Conservation (phyloP, 441 rosid genomes). For the Sinapis alba region DNA sequence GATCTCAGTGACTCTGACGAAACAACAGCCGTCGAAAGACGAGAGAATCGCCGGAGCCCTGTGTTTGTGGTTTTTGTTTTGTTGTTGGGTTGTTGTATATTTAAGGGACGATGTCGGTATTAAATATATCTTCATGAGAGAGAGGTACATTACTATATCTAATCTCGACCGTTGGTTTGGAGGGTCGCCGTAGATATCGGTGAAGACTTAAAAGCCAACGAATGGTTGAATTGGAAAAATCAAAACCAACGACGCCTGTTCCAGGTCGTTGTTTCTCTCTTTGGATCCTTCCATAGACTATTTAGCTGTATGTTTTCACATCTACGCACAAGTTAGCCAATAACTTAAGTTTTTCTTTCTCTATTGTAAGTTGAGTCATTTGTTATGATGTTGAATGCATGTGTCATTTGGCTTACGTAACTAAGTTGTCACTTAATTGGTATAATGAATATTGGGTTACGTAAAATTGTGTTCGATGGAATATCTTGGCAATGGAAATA, state of each 20-base stretch:
- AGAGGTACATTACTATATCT: background rate
- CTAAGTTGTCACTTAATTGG: background rate
- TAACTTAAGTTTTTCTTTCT: background rate
- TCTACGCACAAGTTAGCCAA: background rate
- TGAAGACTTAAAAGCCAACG: constrained; percentile 16
- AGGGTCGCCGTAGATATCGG: constrained; percentile 28
- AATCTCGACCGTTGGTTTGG: constrained; percentile 33
- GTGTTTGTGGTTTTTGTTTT: background rate
- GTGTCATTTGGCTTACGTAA: background rate
- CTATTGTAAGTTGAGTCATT: background rate
- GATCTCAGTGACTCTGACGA: constrained; percentile 28
- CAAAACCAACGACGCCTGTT: constrained; percentile 17
- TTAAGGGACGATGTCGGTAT: constrained; percentile 1
- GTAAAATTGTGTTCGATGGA: background rate
- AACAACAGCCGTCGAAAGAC: constrained; percentile 12
- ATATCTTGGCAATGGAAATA: background rate
- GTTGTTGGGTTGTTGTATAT: background rate
- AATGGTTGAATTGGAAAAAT: background rate
- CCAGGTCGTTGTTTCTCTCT: constrained; percentile 18
- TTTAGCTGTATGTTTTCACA: constrained; percentile 15
- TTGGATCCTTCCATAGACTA: constrained; percentile 5
- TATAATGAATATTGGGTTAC: background rate
- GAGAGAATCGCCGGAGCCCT: constrained; percentile 18
- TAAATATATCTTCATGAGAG: constrained; percentile 4
- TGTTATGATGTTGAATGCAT: background rate